Evolutionary conservation across 257 asterid genomes (phyloP).

Genomic region (Salvia miltiorrhiza): DNA sequence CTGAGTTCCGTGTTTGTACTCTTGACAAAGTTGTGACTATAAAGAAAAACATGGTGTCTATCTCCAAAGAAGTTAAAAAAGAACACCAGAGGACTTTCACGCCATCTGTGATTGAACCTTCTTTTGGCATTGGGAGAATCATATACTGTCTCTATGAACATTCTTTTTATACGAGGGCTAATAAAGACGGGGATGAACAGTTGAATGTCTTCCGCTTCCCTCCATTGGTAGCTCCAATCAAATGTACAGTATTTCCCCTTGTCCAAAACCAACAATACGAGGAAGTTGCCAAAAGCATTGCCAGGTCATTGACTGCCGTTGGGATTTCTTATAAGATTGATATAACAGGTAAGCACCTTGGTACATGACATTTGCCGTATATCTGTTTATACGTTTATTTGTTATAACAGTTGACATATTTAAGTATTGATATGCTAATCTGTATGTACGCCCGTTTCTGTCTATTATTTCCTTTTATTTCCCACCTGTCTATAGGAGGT

Average conservation of each 20-base stretch:
- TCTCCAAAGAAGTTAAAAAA: conserved; percentile 61
- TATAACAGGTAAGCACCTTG: conserved; percentile 56
- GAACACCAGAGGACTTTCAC: conserved; percentile 89
- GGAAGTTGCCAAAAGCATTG: conserved; percentile 60
- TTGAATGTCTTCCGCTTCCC: conserved; percentile 78
- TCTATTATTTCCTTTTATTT: background rate
- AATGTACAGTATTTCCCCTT: conserved; percentile 87
- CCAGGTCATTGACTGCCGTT: conserved; percentile 52
- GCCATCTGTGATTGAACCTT: conserved; percentile 90
- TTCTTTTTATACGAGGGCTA: conserved; percentile 68
- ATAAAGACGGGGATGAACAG: conserved; percentile 78
- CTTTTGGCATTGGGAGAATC: conserved; percentile 86
- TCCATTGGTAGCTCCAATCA: conserved; percentile 81
- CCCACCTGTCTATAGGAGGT: background rate
- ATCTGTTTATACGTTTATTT: background rate
- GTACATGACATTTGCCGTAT: background rate
- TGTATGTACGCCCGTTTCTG: background rate
- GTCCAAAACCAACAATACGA: conserved; percentile 77
- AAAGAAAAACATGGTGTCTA: conserved; percentile 66
- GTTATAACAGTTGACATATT: background rate
- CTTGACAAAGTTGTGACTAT: conserved; percentile 65
- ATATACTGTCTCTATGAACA: conserved; percentile 87
- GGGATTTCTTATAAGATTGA: conserved; percentile 87
- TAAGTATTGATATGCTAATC: background rate
- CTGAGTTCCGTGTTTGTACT: conserved; percentile 64